phyloP scores from a whole-genome alignment of 495 filamentous ascomycete genomes.

The Trichoderma parareesei region DNA sequence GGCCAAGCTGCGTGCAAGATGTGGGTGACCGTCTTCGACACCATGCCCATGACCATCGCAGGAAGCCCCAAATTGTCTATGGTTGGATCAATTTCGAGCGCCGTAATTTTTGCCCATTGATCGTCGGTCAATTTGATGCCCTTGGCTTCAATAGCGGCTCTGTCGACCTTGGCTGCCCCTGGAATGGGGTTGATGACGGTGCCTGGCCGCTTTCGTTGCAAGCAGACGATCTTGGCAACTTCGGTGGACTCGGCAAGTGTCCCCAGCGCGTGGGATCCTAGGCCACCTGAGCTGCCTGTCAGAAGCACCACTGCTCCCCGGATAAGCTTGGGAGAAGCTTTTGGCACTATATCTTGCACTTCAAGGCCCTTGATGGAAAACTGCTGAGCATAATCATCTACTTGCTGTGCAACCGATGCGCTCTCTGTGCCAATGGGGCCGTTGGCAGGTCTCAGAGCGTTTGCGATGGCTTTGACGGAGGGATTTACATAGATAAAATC shows the following conservation, averaged over 20 bases:
- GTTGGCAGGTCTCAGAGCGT: neutral
- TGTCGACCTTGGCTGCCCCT: neutral
- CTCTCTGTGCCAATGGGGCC: neutral
- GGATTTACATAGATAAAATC: constrained; percentile 7
- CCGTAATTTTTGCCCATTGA: constrained; percentile 4
- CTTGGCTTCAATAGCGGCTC: neutral
- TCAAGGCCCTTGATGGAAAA: neutral
- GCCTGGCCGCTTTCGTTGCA: neutral
- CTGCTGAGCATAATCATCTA: neutral
- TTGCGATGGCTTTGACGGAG: neutral
- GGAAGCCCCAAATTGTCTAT: neutral
- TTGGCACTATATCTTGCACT: neutral
- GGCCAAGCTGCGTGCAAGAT: constrained; percentile 32
- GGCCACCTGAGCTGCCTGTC: constrained; percentile 4
- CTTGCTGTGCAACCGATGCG: neutral
- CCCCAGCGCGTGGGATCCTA: neutral
- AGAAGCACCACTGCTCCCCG: neutral
- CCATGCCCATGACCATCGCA: neutral
- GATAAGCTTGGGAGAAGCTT: neutral
- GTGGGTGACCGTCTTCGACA: constrained; percentile 3
- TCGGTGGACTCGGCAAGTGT: neutral
- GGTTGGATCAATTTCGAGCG: neutral
- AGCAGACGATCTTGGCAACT: constrained; percentile 1
- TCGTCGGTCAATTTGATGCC: neutral
- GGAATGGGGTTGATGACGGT: neutral